Conservation (phyloP, 805 yeast species). For the Clavispora vitiphila region DNA sequence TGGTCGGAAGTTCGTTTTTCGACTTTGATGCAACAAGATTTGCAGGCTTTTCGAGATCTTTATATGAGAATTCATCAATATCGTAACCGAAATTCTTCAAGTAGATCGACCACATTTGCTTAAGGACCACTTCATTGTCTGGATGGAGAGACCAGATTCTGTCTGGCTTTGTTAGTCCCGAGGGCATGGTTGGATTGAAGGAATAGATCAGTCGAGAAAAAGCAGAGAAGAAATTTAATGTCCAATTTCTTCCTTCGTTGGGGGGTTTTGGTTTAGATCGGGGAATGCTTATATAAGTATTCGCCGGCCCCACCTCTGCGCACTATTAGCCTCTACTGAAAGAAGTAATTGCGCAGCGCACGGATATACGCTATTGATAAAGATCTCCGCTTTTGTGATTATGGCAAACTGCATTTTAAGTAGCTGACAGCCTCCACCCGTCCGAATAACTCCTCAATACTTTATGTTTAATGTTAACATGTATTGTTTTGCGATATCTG, state of each 20-base stretch:
- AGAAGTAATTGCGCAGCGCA: not conserved
- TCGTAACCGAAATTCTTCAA: constrained; percentile 36
- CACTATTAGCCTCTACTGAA: not conserved
- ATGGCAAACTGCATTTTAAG: no score
- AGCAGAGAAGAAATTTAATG: no score
- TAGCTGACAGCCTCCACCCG: not conserved
- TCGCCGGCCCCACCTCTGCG: not conserved
- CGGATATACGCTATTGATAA: not conserved
- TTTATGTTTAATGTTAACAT: not conserved
- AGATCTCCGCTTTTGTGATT: no score
- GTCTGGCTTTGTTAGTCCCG: constrained; percentile 8
- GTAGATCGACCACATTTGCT: constrained; percentile 67
- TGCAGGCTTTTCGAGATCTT: constrained; percentile 7
- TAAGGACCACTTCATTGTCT: constrained; percentile 60
- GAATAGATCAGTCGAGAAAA: no score
- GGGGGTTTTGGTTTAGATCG: not conserved
- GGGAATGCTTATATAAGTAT: not conserved
- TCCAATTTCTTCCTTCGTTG: no score
- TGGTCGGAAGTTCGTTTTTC: constrained; percentile 9
- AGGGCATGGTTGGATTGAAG: constrained; percentile 1
- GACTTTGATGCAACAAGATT: constrained; percentile 10
- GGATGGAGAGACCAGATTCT: constrained; percentile 22
- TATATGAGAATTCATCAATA: constrained; percentile 8
- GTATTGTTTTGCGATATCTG: not conserved
- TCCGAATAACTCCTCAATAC: not conserved